Conservation (phyloP, 495 filamentous ascomycete species). For the Entonaema liquescens region DNA sequence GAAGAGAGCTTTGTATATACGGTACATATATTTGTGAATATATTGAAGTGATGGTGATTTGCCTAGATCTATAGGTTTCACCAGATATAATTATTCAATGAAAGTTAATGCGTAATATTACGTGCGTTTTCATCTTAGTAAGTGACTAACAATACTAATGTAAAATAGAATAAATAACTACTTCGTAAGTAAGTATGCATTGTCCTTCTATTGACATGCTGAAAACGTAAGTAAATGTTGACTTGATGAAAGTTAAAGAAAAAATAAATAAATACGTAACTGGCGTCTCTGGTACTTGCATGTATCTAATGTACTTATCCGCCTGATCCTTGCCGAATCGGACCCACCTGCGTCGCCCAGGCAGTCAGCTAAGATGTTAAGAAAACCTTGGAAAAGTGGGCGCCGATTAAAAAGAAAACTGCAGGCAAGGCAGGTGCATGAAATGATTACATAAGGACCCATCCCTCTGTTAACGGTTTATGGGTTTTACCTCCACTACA, state of each 20-base stretch:
- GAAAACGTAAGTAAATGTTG: too few species aligned
- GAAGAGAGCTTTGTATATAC: too few species aligned
- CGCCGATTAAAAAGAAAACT: background rate
- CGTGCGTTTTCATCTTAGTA: too few species aligned
- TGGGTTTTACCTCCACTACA: slow-evolving; percentile 23
- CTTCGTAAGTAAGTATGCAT: too few species aligned
- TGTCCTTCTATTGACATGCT: too few species aligned
- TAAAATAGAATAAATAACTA: too few species aligned
- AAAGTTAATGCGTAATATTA: too few species aligned
- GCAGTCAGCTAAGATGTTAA: background rate
- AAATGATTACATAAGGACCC: slow-evolving; percentile 20
- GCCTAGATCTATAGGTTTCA: too few species aligned
- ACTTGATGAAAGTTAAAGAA: background rate
- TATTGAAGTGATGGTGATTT: too few species aligned
- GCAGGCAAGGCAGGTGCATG: background rate
- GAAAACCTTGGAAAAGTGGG: background rate
- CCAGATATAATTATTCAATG: too few species aligned
- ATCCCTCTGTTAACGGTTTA: background rate
- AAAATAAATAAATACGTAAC: background rate
- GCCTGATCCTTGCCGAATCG: background rate
- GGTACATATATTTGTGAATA: too few species aligned
- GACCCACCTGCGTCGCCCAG: background rate
- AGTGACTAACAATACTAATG: too few species aligned
- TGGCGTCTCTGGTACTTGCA: background rate
- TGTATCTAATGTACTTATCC: background rate